Evolutionary conservation across 2,329 filamentous ascomycete genomes (phyloP).

Genomic region (Colletotrichum lindemuthianum): DNA sequence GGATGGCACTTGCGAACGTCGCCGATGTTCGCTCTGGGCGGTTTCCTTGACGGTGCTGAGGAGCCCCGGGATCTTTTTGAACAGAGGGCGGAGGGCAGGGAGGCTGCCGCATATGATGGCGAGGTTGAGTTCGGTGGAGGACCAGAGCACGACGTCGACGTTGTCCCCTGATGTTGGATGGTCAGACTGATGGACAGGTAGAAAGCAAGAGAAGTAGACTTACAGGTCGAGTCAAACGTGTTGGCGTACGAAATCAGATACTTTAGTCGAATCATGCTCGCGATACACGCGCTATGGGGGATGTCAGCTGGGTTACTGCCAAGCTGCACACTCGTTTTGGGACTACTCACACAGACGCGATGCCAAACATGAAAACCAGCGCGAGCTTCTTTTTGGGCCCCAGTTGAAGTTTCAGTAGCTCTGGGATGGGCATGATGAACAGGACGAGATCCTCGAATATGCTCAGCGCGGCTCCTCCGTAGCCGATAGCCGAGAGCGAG

Average conservation of each 20-base stretch:
- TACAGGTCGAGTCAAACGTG: constrained; percentile 26
- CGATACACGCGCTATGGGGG: constrained; percentile 32
- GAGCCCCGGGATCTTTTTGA: constrained; percentile 4
- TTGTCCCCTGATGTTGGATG: constrained; percentile 34
- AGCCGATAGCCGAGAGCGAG: constrained; percentile 19
- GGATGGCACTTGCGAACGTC: not conserved
- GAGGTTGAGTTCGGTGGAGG: constrained; percentile 43
- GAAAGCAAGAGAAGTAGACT: not conserved
- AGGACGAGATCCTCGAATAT: constrained; percentile 36
- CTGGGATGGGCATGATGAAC: constrained; percentile 32
- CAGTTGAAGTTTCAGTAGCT: constrained; percentile 33
- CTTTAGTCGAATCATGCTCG: constrained; percentile 35
- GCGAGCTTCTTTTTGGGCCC: constrained; percentile 24
- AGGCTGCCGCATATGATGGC: constrained; percentile 57
- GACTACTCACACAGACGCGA: constrained; percentile 35
- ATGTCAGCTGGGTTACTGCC: not conserved
- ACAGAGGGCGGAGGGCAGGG: constrained; percentile 51
- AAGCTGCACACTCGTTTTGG: no score
- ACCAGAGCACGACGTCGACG: constrained; percentile 45
- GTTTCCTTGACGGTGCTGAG: not conserved
- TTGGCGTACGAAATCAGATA: constrained; percentile 33
- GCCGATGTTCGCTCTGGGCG: not conserved
- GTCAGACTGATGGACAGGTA: not conserved
- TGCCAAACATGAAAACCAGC: constrained; percentile 32
- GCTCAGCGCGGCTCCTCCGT: constrained; percentile 29